Percentiles rank a stretch among this genome's conserved stretches.
Evolutionary conservation across 1,139 yeast genomes (phyloP).

Genomic region (Pichiaceae sp.): DNA sequence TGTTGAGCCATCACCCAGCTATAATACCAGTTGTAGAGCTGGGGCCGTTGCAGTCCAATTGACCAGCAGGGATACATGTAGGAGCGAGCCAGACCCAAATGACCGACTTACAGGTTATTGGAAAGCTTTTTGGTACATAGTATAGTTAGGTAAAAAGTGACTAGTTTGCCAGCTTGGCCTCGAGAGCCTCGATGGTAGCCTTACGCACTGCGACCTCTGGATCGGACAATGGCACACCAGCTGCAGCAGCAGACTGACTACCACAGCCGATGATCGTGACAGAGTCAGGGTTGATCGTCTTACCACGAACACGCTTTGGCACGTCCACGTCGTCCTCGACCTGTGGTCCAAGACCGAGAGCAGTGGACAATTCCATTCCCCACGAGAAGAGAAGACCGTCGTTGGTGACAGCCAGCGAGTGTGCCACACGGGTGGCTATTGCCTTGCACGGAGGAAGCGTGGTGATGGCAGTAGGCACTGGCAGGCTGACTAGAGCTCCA

Average conservation of each 20-base stretch:
- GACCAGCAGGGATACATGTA: no score
- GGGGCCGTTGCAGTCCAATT: no score
- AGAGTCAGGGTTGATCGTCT: conserved; percentile 78
- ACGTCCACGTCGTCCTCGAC: conserved; percentile 86
- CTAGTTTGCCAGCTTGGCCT: background rate
- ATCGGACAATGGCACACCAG: conserved; percentile 60
- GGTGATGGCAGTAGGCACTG: conserved; percentile 65
- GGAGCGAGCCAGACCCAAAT: no score
- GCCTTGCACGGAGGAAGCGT: conserved; percentile 52
- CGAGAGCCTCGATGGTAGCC: background rate
- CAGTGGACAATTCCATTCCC: conserved; percentile 98
- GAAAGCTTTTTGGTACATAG: no score
- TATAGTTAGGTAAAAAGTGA: no score
- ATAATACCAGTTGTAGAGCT: no score
- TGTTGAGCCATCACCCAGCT: no score
- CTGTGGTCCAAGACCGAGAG: conserved; percentile 87
- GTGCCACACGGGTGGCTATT: conserved; percentile 85
- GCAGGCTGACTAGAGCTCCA: conserved; percentile 81
- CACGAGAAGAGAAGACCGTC: conserved; percentile 88
- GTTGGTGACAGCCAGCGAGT: conserved; percentile 73
- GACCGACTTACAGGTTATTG: no score
- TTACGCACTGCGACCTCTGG: background rate
- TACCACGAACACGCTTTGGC: conserved; percentile 83
- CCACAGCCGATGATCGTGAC: conserved; percentile 78
- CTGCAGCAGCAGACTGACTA: conserved; percentile 89